phyloP scores from a whole-genome alignment of 208 protist genomes.

The Acanthamoeba healyi region DNA sequence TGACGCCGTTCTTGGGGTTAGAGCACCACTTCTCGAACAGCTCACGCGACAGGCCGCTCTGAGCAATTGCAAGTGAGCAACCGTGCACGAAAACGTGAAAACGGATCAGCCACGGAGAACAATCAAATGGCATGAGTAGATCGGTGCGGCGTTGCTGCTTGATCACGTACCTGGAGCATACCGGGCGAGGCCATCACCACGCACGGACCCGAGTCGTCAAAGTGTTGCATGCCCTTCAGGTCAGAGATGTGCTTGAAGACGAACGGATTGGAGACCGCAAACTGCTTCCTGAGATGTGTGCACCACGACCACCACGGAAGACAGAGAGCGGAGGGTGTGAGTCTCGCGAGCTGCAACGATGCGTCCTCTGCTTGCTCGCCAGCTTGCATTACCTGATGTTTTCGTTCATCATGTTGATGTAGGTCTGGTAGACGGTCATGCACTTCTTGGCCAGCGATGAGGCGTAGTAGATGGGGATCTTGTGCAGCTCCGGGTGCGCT shows the following conservation, averaged over 20 bases:
- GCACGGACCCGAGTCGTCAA: constrained; percentile 91
- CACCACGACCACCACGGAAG: no score
- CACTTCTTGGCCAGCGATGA: constrained; percentile 98
- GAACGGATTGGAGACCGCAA: constrained; percentile 95
- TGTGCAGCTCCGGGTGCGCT: constrained; percentile 96
- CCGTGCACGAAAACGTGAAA: neutral
- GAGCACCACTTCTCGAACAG: constrained; percentile 99
- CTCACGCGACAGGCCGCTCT: constrained; percentile 97
- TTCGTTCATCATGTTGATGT: constrained; percentile 98
- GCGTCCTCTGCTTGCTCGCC: no score
- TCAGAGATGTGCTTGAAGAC: constrained; percentile 97
- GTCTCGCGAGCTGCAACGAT: no score
- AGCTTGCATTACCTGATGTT: constrained; percentile 18
- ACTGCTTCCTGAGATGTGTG: constrained; percentile 27
- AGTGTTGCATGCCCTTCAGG: constrained; percentile 93
- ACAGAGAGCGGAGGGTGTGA: no score
- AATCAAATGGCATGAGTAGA: no score
- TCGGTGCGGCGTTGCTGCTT: no score
- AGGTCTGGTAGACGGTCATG: constrained; percentile 98
- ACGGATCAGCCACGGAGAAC: neutral
- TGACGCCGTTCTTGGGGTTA: constrained; percentile 96
- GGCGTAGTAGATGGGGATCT: constrained; percentile 99
- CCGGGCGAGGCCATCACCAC: constrained; percentile 88
- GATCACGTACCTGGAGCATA: constrained; percentile 72
- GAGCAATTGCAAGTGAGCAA: constrained; percentile 88